Percentiles rank a stretch among this genome's conserved stretches.
Conservation (phyloP, 2,329 filamentous ascomycete genomes). For the Coniella lustricola region DNA sequence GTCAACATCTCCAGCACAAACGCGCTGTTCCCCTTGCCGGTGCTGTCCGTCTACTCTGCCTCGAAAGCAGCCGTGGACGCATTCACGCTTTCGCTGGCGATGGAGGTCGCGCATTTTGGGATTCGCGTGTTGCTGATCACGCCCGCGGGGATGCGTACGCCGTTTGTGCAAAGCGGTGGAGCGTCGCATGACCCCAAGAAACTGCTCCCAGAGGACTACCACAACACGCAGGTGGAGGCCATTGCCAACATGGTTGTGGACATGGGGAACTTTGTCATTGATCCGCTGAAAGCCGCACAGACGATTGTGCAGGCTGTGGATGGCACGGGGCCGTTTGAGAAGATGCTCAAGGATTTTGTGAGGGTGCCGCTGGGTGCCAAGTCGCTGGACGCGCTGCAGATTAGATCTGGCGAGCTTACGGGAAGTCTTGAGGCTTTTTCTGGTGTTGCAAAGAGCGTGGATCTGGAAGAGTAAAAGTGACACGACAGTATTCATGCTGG, state of each 20-base stretch:
- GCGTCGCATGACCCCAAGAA: too few relatives aligned
- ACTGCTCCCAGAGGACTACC: background rate
- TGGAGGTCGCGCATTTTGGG: slow-evolving; percentile 4
- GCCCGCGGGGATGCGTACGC: slow-evolving; percentile 9
- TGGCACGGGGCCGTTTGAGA: slow-evolving; percentile 7
- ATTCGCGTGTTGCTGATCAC: slow-evolving; percentile 7
- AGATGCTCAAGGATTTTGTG: background rate
- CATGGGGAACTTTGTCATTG: background rate
- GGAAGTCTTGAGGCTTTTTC: background rate
- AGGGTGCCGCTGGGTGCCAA: slow-evolving; percentile 5
- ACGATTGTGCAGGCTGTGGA: slow-evolving; percentile 9
- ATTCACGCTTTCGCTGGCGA: slow-evolving; percentile 3
- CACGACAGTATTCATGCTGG: too few relatives aligned
- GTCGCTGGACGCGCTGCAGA: background rate
- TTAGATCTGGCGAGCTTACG: background rate
- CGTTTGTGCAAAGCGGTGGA: background rate
- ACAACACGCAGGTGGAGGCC: background rate
- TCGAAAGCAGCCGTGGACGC: slow-evolving; percentile 10
- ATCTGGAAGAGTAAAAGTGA: too few relatives aligned
- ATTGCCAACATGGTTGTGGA: background rate
- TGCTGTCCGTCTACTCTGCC: slow-evolving; percentile 1
- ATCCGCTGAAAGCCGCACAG: slow-evolving; percentile 2
- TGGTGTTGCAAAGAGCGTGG: background rate
- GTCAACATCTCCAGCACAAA: slow-evolving; percentile 8
- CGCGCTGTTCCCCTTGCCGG: background rate